These are phyloP conservation scores for Panicum virgatum DNA, from an alignment of 202 grass and related monocot species.

Conservation along the genomic window DNA sequence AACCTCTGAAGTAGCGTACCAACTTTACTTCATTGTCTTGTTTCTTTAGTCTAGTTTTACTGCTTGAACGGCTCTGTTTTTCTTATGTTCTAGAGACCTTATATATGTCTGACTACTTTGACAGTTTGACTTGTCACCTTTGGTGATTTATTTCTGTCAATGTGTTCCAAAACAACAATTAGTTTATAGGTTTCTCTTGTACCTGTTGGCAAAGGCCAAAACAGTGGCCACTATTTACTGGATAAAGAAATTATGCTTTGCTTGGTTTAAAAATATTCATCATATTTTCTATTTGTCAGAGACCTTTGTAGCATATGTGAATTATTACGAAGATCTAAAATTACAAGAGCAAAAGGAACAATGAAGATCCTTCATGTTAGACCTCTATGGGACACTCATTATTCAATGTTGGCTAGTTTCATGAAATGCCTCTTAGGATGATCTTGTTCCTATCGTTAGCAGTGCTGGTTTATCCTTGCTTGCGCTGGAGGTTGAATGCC, in stretches of 20 bases:
- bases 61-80: neutral
- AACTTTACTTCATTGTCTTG: neutral
- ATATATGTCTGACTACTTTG: neutral
- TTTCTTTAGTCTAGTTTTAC: neutral
- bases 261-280: neutral
- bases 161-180: neutral
- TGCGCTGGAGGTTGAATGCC: neutral
- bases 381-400: neutral
- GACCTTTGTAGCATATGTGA: neutral
- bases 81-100: neutral
- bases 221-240: neutral
- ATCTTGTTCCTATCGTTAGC: neutral
- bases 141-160: neutral
- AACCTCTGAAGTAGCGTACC: neutral
- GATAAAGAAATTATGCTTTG: neutral
- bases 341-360: neutral
- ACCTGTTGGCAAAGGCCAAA: neutral
- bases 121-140: neutral
- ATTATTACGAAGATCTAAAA: neutral
- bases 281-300: neutral
- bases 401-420: neutral
- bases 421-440: conserved; percentile 13
- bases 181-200: neutral
- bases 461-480: neutral
- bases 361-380: neutral